Evolutionary conservation across 208 protist genomes (phyloP), one percentile per base, ranked within the genome.

Genomic region (Leishmania aethiopica): DNA sequence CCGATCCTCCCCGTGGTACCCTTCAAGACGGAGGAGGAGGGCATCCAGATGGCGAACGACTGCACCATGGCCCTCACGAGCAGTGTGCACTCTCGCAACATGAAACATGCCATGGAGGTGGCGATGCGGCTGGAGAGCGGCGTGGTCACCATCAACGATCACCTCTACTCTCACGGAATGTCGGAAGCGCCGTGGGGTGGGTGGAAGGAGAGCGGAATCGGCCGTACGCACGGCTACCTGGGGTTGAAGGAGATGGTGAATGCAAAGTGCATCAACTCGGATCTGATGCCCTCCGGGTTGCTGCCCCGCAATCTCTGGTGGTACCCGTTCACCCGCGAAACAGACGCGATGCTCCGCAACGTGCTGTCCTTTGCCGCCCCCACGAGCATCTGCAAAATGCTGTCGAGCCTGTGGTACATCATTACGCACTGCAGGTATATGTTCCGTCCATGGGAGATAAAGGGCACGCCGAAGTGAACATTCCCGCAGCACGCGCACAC

Each of bases 181-280:
- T 72, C 91, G 15, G 87, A 92, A 81, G 77, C 90, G 19, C 96
- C 96, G 62, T 98, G 95, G 90, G 96, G 96, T 62, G 96, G 96
- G 45, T 94, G 88, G 87, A 98, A 98, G 84, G 87, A 94, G 51
- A 94, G 86, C 76, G 96, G 96, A 6, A 85, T 97, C 55, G 96
- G 96, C 45, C 89, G 92, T 70, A 97, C 97, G 15, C 94, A 94
- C 79, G 95, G 95, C 79, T 87, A 84, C 71, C 77, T 95, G 25
- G 94, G 92, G 3, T 84, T 96, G 59, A 88, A 86, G 79, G 94
- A 97, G 79, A 97, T 96, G 94, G 90, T 86, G 82, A 94, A 97
- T 80, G 92, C 92, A 32, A 95, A 95, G 85, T 94, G 90, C 86
- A 93, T 97, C 75, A 96, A 93, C 83, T 77, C 84, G 22, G 94